Base-by-base conservation (phyloP, 805 yeast species). In the Myxozyma monticola region DNA sequence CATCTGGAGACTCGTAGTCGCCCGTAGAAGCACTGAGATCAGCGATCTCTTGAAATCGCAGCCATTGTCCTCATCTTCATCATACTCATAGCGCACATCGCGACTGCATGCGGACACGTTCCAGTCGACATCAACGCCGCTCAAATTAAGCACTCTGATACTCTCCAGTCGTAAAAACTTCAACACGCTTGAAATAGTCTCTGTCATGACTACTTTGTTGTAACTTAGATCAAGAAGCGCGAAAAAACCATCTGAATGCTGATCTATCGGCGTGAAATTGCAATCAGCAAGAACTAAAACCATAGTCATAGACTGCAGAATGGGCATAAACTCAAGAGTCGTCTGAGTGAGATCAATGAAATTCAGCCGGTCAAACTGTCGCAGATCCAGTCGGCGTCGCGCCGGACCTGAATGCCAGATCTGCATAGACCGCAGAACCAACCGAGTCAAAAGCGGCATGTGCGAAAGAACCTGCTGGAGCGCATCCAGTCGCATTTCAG, bases 341-440 rank as follows among this genome's bases (percentile, higher is more conserved):
- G n/a, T n/a, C n/a, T n/a, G n/a, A n/a, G n/a, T n/a, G n/a, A n/a
- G n/a, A n/a, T n/a, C n/a, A n/a, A n/a, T n/a, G n/a, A n/a, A n/a
- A n/a, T n/a, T n/a, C n/a, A n/a, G n/a, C n/a, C n/a, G n/a, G n/a
- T n/a, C n/a, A n/a, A n/a, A n/a, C n/a, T 7, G 10, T 10, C 9
- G 10, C 29, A 26, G 29, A n/a, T 10, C 12, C 45, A 24, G 38
- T n/a, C 41, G 45, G n/a, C n/a, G n/a, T n/a, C n/a, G n/a, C n/a
- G n/a, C n/a, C n/a, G n/a, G n/a, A n/a, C n/a, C n/a, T n/a, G n/a
- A n/a, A n/a, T n/a, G n/a, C n/a, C n/a, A n/a, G n/a, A n/a, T n/a
- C n/a, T n/a, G n/a, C n/a, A n/a, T n/a, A n/a, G n/a, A n/a, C n/a
- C n/a, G n/a, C n/a, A n/a, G n/a, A n/a, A n/a, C n/a, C n/a, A n/a